Percentiles rank a stretch among this genome's conserved stretches.
These are phyloP conservation scores for Symbiodinium pilosum DNA, from an alignment of 73 alveolate species.

Conservation along the genomic window DNA sequence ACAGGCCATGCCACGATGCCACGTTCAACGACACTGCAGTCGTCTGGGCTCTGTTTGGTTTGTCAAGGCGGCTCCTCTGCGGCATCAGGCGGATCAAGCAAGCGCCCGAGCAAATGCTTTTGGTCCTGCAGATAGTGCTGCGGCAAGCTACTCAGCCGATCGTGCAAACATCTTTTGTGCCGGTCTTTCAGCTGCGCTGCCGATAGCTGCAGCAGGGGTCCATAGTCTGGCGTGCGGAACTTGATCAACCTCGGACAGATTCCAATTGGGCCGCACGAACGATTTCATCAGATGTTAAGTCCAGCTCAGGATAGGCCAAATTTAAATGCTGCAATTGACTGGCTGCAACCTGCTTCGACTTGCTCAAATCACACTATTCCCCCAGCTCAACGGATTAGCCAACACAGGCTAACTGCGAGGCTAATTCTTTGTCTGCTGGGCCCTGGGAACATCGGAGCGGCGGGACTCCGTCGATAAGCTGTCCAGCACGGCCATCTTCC, in stretches of 20 bases:
- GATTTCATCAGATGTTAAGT: too few species aligned
- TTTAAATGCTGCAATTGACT: too few species aligned
- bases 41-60: background rate
- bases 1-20: background rate
- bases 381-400: too few species aligned
- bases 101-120: slow-evolving; percentile 70
- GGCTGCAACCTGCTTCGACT: too few species aligned
- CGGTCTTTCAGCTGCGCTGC: slow-evolving; percentile 42
- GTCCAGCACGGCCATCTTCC: slow-evolving; percentile 52
- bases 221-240: slow-evolving; percentile 74
- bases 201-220: slow-evolving; percentile 79
- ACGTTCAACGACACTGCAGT: background rate
- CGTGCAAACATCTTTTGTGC: background rate
- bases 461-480: slow-evolving; percentile 89
- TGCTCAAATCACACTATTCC: too few species aligned
- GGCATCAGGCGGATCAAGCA: slow-evolving; percentile 37
- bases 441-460: background rate
- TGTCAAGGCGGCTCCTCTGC: background rate
- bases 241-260: slow-evolving; percentile 34
- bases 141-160: slow-evolving; percentile 30
- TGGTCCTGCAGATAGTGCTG: slow-evolving; percentile 15
- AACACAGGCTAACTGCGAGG: too few species aligned
- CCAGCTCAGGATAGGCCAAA: too few species aligned
- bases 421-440: too few species aligned
- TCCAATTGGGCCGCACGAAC: too few species aligned